phyloP scores from a whole-genome alignment of 805 yeast genomes.

The Saccharomycopsis fermentans region DNA sequence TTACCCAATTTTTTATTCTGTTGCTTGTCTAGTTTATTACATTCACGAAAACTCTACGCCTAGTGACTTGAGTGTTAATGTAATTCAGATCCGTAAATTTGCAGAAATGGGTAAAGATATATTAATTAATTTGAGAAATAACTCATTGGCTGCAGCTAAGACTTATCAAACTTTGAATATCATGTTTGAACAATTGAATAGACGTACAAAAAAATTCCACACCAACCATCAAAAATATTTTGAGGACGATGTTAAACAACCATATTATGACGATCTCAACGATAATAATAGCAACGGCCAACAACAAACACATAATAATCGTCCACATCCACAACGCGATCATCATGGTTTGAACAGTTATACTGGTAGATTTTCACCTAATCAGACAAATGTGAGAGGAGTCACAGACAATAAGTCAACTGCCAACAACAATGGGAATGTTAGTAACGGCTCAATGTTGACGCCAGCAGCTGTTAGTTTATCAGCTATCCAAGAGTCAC shows the following conservation, averaged over 20 bases:
- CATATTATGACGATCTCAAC: background rate
- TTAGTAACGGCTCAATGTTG: background rate
- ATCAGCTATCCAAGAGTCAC: background rate
- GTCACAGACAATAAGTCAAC: background rate
- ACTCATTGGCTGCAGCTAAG: constrained; percentile 67
- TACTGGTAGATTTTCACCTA: background rate
- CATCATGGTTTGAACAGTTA: background rate
- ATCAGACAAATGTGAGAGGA: background rate
- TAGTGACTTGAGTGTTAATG: constrained; percentile 21
- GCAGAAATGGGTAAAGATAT: constrained; percentile 77
- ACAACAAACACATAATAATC: background rate
- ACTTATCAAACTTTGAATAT: constrained; percentile 72
- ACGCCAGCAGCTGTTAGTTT: background rate
- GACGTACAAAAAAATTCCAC: constrained; percentile 49
- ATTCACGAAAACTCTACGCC: constrained; percentile 40
- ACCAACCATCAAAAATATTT: constrained; percentile 15
- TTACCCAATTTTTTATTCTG: constrained; percentile 80
- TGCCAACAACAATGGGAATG: background rate
- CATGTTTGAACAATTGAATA: constrained; percentile 68
- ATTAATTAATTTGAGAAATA: constrained; percentile 57
- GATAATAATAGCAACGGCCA: background rate
- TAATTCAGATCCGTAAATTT: constrained; percentile 43
- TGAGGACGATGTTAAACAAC: constrained; percentile 6
- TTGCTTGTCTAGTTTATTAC: constrained; percentile 77
- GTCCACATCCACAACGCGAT: background rate